Percentiles rank a stretch among this genome's conserved stretches.
Conservation (phyloP, 78 protist species). For the Dictyostelium discoideum region DNA sequence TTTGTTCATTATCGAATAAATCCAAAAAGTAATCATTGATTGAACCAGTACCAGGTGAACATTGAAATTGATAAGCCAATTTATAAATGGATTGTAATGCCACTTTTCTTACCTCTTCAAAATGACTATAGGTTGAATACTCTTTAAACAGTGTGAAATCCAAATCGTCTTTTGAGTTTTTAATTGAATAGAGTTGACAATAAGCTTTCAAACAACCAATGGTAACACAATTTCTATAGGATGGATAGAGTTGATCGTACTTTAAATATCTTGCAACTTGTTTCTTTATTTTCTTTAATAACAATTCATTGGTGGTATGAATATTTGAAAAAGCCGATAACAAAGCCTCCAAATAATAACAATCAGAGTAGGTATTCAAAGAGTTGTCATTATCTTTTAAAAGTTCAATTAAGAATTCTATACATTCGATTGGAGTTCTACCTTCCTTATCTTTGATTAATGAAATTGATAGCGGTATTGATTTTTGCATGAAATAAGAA, state of each 20-base stretch:
- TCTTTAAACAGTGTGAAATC: conserved; percentile 21
- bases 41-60: conserved; percentile 11
- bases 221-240: conserved; percentile 64
- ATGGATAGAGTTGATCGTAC: conserved; percentile 73
- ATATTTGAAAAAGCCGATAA: conserved; percentile 49
- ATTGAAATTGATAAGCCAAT: conserved; percentile 10
- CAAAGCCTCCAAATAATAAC: conserved; percentile 56
- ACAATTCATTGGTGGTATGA: conserved; percentile 16
- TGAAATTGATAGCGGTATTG: conserved; percentile 32
- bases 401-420: conserved; percentile 46
- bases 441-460: conserved; percentile 43
- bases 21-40: conserved; percentile 30
- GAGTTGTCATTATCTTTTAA: conserved; percentile 83
- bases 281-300: neutral
- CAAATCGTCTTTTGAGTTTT: neutral
- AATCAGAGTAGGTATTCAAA: conserved; percentile 67
- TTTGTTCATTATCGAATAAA: conserved; percentile 38
- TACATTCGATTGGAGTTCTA: conserved; percentile 67
- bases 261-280: conserved; percentile 53
- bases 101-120: conserved; percentile 55
- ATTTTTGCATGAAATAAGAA: conserved; percentile 51
- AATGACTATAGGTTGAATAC: neutral
- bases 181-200: conserved; percentile 17
- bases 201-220: conserved; percentile 22
- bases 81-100: conserved; percentile 30